Conservation (phyloP, 2,329 filamentous ascomycete species). For the Penicillium sp. region DNA sequence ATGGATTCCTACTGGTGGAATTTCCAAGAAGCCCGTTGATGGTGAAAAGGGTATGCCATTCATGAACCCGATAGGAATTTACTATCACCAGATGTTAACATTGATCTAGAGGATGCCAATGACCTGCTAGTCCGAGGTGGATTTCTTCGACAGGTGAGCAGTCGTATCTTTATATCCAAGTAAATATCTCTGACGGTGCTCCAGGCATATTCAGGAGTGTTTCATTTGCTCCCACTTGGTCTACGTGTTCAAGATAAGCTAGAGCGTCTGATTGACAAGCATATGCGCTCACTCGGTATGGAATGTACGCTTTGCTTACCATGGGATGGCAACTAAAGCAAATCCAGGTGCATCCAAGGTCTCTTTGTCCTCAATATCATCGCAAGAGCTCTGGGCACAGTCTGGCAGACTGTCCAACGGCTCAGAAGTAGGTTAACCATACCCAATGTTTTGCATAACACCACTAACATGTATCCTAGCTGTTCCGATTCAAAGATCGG, state of each 20-base stretch:
- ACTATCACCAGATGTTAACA: slow-evolving; percentile 30
- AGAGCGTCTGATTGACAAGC: slow-evolving; percentile 77
- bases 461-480: slow-evolving; percentile 48
- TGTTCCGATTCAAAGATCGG: slow-evolving; percentile 78
- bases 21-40: slow-evolving; percentile 54
- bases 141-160: slow-evolving; percentile 66
- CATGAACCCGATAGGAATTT: slow-evolving; percentile 36
- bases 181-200: background rate
- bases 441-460: background rate
- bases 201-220: slow-evolving; percentile 82
- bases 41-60: slow-evolving; percentile 43
- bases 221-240: slow-evolving; percentile 86
- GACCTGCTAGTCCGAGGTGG: slow-evolving; percentile 67
- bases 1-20: slow-evolving; percentile 75
- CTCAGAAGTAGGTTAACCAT: slow-evolving; percentile 60
- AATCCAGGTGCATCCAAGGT: slow-evolving; percentile 22
- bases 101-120: slow-evolving; percentile 56
- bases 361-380: slow-evolving; percentile 52
- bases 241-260: slow-evolving; percentile 85
- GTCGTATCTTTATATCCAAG: background rate
- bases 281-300: slow-evolving; percentile 75
- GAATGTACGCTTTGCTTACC: background rate
- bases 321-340: background rate
- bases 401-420: slow-evolving; percentile 76
- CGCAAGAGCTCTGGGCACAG: slow-evolving; percentile 76